These are phyloP conservation scores for Eucalyptus polybractea DNA, from an alignment of 345 rosid species.

Conservation along the genomic window DNA sequence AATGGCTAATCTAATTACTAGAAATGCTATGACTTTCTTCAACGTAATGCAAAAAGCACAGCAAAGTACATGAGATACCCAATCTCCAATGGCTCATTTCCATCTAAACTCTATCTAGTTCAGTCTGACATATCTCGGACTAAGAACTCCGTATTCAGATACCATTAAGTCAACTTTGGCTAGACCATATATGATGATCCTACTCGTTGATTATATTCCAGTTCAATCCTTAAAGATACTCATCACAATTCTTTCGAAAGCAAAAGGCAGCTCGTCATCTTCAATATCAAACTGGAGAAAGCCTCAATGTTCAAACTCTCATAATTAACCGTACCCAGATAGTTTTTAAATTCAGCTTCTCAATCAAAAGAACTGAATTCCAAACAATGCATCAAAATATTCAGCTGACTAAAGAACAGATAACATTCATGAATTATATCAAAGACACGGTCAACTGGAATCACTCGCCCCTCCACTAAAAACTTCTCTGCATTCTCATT, in stretches of 20 bases:
- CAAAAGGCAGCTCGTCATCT: not conserved
- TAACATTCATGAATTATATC: not conserved
- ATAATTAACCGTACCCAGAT: not conserved
- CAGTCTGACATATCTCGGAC: not conserved
- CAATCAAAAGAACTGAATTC: not conserved
- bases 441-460: not conserved
- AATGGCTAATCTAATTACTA: not conserved
- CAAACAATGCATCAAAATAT: not conserved
- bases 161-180: not conserved
- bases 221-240: not conserved
- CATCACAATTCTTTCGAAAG: not conserved
- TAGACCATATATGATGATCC: not conserved
- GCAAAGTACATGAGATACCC: not conserved
- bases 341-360: not conserved
- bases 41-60: not conserved
- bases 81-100: not conserved
- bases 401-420: not conserved
- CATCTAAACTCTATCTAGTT: not conserved
- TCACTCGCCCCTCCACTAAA: not conserved
- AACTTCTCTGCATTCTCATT: not conserved
- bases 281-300: not conserved
- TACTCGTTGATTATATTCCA: not conserved
- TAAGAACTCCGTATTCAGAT: not conserved
- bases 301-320: not conserved
- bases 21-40: not conserved